These are phyloP conservation scores for Candida glaebosa DNA, from an alignment of 805 yeast genomes.

Conservation along the genomic window DNA sequence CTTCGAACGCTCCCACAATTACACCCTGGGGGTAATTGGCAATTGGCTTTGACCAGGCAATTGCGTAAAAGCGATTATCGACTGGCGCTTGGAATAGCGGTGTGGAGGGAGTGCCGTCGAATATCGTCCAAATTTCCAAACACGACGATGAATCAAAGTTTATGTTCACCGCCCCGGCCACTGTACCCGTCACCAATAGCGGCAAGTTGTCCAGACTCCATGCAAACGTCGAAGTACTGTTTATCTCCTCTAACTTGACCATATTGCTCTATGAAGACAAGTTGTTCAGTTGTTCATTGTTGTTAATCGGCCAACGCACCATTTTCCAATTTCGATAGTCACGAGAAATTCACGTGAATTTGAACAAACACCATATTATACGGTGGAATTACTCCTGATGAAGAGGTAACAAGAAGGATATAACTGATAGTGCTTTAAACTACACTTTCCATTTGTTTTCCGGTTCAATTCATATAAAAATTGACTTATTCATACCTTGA, in stretches of 20 bases:
- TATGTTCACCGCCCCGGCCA: constrained; percentile 94
- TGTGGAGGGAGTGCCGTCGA: constrained; percentile 30
- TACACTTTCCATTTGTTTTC: no score
- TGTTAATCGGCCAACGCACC: neutral
- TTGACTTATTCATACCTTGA: no score
- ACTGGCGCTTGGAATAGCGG: constrained; percentile 36
- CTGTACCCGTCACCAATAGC: constrained; percentile 81
- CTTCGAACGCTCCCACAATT: constrained; percentile 87
- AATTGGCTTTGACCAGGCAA: constrained; percentile 74
- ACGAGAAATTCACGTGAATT: no score
- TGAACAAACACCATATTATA: no score
- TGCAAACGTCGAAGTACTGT: constrained; percentile 90
- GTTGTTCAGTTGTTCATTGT: neutral
- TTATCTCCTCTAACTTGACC: constrained; percentile 83
- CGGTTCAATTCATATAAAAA: no score
- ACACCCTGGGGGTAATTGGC: constrained; percentile 48
- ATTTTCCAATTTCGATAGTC: neutral
- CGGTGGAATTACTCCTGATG: no score
- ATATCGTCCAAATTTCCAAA: constrained; percentile 77
- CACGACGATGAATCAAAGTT: constrained; percentile 75
- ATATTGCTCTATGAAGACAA: constrained; percentile 22
- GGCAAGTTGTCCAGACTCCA: constrained; percentile 85
- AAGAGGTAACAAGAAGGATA: no score
- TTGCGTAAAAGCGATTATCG: constrained; percentile 57
- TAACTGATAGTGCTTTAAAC: no score